Conservation (phyloP, 108 stramenopile species). For the Bacterosira constricta region DNA sequence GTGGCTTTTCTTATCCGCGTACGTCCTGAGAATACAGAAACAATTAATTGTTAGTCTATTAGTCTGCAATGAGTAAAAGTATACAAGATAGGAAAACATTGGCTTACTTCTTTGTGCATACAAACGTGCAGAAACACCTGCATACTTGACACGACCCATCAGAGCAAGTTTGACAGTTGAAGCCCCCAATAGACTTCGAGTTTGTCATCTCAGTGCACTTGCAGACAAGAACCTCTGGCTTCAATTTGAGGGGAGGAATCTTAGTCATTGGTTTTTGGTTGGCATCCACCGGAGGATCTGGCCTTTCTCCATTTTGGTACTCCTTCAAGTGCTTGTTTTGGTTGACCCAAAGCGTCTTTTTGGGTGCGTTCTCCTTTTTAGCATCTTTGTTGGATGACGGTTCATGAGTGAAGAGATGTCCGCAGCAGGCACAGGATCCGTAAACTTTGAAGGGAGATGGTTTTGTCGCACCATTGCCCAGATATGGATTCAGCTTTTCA, state of each 20-base stretch:
- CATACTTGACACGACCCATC: neutral
- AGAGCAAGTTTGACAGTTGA: neutral
- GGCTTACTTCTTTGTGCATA: neutral
- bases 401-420: neutral
- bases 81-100: too few species aligned
- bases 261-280: neutral
- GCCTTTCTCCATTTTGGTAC: neutral
- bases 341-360: neutral
- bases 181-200: neutral
- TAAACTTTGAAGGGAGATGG: neutral
- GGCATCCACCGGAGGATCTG: neutral
- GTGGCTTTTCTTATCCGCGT: too few species aligned
- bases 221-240: neutral
- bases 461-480: neutral
- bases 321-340: neutral
- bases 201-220: neutral
- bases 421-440: neutral
- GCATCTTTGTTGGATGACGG: neutral
- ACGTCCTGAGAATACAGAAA: too few species aligned
- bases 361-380: neutral
- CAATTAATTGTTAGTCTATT: too few species aligned
- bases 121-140: neutral
- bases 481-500: neutral
- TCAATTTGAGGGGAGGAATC: neutral
- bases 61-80: too few species aligned